A percentile compares a stretch with the other conserved stretches of the same genome.
Conservation (phyloP, 495 filamentous ascomycete genomes). For the Aspergillus indologenus region DNA sequence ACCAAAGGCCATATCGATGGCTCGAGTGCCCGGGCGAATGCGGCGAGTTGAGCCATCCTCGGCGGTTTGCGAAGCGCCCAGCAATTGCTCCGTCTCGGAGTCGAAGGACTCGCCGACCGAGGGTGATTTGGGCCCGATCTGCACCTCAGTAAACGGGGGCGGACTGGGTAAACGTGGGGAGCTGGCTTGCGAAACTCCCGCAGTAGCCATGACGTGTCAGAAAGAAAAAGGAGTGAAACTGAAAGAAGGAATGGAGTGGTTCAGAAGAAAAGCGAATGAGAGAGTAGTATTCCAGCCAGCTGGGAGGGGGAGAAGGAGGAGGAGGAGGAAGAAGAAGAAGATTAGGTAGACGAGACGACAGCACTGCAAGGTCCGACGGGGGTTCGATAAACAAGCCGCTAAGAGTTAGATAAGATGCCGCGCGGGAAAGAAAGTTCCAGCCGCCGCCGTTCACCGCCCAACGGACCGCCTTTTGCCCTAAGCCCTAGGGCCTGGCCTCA, state of each 20-base stretch:
- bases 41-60: slow-evolving; percentile 70
- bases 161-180: slow-evolving; percentile 86
- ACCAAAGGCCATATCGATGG: slow-evolving; percentile 85
- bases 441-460: slow-evolving; percentile 9
- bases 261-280: slow-evolving; percentile 1
- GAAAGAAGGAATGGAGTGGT: slow-evolving; percentile 12
- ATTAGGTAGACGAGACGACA: background rate
- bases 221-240: slow-evolving; percentile 16
- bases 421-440: slow-evolving; percentile 1
- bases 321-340: slow-evolving; percentile 9
- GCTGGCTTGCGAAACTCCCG: slow-evolving; percentile 65
- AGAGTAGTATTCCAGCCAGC: slow-evolving; percentile 8
- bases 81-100: slow-evolving; percentile 33
- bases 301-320: slow-evolving; percentile 23
- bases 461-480: slow-evolving; percentile 39
- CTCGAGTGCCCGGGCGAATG: slow-evolving; percentile 88
- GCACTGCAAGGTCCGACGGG: too few relatives aligned
- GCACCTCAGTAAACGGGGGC: slow-evolving; percentile 85
- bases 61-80: slow-evolving; percentile 46
- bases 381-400: slow-evolving; percentile 4
- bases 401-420: slow-evolving; percentile 13
- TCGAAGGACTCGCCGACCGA: slow-evolving; percentile 53
- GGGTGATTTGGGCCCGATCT: slow-evolving; percentile 81
- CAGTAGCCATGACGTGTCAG: slow-evolving; percentile 47
- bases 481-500: slow-evolving; percentile 34